A percentile compares a stretch with the other conserved stretches of the same genome.
phyloP scores from a whole-genome alignment of 164 flowering plant genomes.

The Platanus orientalis region DNA sequence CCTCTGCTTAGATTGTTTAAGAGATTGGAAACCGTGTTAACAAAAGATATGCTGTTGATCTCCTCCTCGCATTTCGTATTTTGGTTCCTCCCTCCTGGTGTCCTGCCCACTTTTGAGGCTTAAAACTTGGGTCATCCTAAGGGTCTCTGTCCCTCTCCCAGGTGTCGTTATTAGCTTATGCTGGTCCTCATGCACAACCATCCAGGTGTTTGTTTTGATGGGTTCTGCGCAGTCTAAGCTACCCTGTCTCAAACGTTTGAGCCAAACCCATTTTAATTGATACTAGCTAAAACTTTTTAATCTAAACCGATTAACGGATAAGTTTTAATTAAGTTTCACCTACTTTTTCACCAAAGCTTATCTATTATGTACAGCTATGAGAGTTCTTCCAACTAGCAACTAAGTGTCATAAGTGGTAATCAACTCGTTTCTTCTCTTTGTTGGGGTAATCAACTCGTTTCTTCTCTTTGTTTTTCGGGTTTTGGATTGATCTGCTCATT shows the following conservation, averaged over 20 bases:
- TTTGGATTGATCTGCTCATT: too few relatives aligned
- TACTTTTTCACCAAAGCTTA: background rate
- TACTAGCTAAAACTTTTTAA: background rate
- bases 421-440: too few relatives aligned
- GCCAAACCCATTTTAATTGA: conserved; percentile 4
- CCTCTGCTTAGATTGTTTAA: background rate
- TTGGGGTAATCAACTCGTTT: too few relatives aligned
- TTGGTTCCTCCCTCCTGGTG: background rate
- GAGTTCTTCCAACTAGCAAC: too few relatives aligned
- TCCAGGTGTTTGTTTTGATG: conserved; percentile 24
- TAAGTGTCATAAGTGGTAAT: too few relatives aligned
- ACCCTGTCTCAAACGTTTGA: conserved; percentile 14
- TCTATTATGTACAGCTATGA: too few relatives aligned
- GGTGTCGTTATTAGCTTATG: conserved; percentile 1
- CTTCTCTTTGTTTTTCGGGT: too few relatives aligned
- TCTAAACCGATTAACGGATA: background rate
- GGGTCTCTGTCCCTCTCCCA: conserved; percentile 1
- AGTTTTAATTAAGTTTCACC: background rate
- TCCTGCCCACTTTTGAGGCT: conserved; percentile 5
- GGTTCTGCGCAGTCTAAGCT: conserved; percentile 13
- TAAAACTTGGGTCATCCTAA: conserved; percentile 1
- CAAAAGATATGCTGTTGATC: background rate
- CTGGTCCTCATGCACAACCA: conserved; percentile 7
- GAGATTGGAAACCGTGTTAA: background rate
- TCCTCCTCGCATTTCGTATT: background rate